Conservation (phyloP, 768 basidiomycete species). For the Agaricus bisporus region DNA sequence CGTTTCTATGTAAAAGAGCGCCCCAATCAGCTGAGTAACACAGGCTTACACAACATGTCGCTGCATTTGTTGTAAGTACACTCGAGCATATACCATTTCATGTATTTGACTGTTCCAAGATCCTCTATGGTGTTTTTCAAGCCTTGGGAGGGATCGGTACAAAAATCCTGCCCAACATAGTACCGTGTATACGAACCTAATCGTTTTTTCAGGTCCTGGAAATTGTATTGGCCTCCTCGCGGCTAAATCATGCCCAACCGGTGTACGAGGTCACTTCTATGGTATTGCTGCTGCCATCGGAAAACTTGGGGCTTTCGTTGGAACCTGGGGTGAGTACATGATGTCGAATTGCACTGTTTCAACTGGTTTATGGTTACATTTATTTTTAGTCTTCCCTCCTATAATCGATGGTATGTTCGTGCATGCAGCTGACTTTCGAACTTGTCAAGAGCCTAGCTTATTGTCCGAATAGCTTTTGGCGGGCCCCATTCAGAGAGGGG, state of each 20-base stretch:
- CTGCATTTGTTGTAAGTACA: constrained; percentile 61
- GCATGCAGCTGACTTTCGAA: background rate
- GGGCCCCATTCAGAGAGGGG: constrained; percentile 44
- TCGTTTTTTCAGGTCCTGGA: constrained; percentile 52
- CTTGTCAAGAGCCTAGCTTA: constrained; percentile 7
- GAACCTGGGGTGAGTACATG: constrained; percentile 72
- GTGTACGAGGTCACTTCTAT: constrained; percentile 83
- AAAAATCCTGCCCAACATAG: background rate
- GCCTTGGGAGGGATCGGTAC: constrained; percentile 80
- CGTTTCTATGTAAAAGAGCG: background rate
- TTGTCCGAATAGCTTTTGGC: constrained; percentile 45
- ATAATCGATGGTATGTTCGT: constrained; percentile 49
- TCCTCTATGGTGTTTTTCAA: constrained; percentile 89
- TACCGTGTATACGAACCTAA: background rate
- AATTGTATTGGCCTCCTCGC: constrained; percentile 85
- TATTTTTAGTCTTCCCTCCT: constrained; percentile 50
- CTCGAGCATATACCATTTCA: background rate
- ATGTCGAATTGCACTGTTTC: background rate
- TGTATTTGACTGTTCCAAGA: constrained; percentile 25
- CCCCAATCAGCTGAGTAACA: background rate
- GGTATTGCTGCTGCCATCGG: constrained; percentile 83
- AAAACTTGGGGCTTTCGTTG: constrained; percentile 79
- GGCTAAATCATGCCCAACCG: constrained; percentile 80
- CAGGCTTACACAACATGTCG: constrained; percentile 57
- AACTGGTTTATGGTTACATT: background rate